Base-by-base conservation (phyloP, 176 grass and related monocot genomes). In the Cenchrus purpureus region DNA sequence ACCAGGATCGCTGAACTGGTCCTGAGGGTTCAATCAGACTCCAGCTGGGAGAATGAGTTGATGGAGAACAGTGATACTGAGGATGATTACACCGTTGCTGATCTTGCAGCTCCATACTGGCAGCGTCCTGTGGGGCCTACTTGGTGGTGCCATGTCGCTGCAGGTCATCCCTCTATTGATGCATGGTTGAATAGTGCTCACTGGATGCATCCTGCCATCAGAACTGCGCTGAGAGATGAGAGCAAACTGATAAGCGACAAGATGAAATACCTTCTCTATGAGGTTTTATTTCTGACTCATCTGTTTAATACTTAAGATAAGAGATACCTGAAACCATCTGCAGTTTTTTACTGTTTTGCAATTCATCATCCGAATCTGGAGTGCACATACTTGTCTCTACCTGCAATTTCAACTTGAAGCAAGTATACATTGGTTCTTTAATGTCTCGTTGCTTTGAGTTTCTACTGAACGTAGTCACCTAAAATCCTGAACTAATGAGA, bases 251-350 rank as follows among this genome's bases (percentile, higher is more conserved):
- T 99, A 86, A 99, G 97, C 12, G 97, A 99, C 66, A 84, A 87
- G 44, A 99, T 99, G 97, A 99, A 94, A 82, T 82, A 99, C 79
- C 91, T 99, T 62, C 87, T 99, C 45, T 99, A 99, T 28, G 97
- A 99, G 97, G 94, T 99, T 74, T 73, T 79, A 59, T 85, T 70
- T 77, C 65, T 89, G 84, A 80, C 68, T 68, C n/a, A 8, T 67
- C 71, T 75, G 3, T 59, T 81, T 74, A 74, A 54, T 55, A 52
- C 51, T 73, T 73, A 28, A 50, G 25, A 25, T 25, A 25, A 25
- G 25, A 25, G 25, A 74, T 75, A 4, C 29, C 32, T 85, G 20
- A 63, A 48, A 34, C 63, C 20, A 58, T 66, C 25, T 57, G 45
- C 32, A 10, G 45, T 37, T 63, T 40, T 46, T 7, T 77, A 83